Evolutionary conservation across 2,329 filamentous ascomycete genomes (phyloP).

Genomic region (Calonectria hongkongensis): DNA sequence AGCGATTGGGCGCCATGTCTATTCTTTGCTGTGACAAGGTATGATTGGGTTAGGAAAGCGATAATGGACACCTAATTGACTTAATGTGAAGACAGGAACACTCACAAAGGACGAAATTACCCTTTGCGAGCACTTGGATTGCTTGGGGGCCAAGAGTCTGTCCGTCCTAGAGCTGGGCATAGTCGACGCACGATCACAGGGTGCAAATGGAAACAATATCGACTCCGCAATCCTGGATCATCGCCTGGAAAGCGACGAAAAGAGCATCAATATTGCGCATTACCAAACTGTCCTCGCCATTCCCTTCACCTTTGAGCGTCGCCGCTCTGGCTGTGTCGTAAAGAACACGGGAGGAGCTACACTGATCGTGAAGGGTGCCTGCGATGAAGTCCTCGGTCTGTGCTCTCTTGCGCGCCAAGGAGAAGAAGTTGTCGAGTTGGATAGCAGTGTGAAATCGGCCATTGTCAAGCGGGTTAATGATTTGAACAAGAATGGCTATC

Average conservation of each 20-base stretch:
- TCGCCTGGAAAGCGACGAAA: neutral
- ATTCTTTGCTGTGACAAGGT: constrained; percentile 57
- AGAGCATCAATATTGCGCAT: neutral
- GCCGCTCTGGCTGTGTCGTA: constrained; percentile 21
- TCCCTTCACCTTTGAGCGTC: constrained; percentile 22
- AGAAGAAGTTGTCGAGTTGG: neutral
- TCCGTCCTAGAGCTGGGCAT: constrained; percentile 54
- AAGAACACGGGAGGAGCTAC: neutral
- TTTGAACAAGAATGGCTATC: constrained; percentile 17
- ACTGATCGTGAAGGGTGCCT: constrained; percentile 19
- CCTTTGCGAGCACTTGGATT: constrained; percentile 49
- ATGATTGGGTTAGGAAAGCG: neutral
- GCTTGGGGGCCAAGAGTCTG: constrained; percentile 38
- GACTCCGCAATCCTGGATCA: constrained; percentile 50
- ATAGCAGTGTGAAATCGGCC: neutral
- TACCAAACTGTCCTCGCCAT: constrained; percentile 19
- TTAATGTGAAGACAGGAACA: constrained; percentile 50
- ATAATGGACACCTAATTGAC: neutral
- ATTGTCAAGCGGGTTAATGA: neutral
- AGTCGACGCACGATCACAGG: constrained; percentile 53
- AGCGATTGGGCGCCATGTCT: constrained; percentile 57
- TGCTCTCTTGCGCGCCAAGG: neutral
- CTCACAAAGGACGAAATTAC: constrained; percentile 57
- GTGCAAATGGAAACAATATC: constrained; percentile 55
- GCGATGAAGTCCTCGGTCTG: constrained; percentile 8